phyloP scores from a whole-genome alignment of 441 rosid genomes.

The Flueggea neowawraea region DNA sequence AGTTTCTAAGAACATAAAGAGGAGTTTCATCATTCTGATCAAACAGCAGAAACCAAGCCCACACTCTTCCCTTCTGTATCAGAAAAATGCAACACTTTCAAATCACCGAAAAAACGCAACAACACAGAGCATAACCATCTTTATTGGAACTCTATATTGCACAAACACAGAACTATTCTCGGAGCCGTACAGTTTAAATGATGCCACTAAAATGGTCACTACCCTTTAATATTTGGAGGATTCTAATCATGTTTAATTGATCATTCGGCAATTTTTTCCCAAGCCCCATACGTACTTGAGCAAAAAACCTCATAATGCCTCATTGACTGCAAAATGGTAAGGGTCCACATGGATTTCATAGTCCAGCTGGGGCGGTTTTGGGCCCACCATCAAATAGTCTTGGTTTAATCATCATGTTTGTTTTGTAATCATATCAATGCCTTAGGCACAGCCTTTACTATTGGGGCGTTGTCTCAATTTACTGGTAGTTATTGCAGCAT shows the following conservation, averaged over 20 bases:
- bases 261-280: not conserved
- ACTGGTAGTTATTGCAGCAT: conserved; percentile 3
- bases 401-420: conserved; percentile 25
- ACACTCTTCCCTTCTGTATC: conserved; percentile 9
- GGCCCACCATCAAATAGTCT: conserved; percentile 19
- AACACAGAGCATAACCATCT: conserved; percentile 8
- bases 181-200: not conserved
- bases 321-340: not conserved
- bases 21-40: conserved; percentile 19
- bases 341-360: conserved; percentile 20
- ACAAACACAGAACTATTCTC: conserved; percentile 1
- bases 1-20: not conserved
- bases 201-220: not conserved
- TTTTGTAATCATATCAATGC: conserved; percentile 27
- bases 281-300: not conserved
- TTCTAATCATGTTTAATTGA: conserved; percentile 8
- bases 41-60: conserved; percentile 12
- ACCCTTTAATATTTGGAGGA: conserved; percentile 5
- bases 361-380: conserved; percentile 31
- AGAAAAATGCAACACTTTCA: conserved; percentile 18
- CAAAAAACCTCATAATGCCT: conserved; percentile 16
- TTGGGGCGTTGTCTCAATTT: conserved; percentile 8
- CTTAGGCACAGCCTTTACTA: conserved; percentile 4
- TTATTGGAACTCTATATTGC: conserved; percentile 17
- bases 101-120: conserved; percentile 4